Evolutionary conservation across 2,329 filamentous ascomycete species (phyloP).

Genomic region (Fusarium sp.): DNA sequence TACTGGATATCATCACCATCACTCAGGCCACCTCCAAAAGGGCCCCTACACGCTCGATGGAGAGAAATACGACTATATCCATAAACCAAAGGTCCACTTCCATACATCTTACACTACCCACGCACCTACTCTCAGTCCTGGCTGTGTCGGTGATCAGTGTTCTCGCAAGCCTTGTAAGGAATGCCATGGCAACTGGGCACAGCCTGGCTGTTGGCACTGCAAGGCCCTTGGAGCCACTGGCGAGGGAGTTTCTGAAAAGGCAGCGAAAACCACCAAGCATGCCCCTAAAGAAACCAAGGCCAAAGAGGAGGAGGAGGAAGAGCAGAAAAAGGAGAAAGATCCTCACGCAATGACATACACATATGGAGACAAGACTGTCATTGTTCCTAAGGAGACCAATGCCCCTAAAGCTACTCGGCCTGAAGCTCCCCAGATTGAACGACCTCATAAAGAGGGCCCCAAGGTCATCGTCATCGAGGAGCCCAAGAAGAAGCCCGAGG

Average conservation of each 20-base stretch:
- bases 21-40: background rate
- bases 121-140: constrained; percentile 24
- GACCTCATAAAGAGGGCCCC: background rate
- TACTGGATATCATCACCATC: constrained; percentile 3
- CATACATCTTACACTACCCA: constrained; percentile 14
- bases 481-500: background rate
- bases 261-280: constrained; percentile 7
- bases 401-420: constrained; percentile 1
- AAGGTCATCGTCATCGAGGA: background rate
- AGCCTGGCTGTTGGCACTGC: constrained; percentile 46
- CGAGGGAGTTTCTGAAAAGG: constrained; percentile 4
- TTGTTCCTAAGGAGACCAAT: constrained; percentile 19
- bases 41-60: background rate
- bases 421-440: background rate
- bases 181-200: constrained; percentile 41
- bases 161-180: constrained; percentile 41
- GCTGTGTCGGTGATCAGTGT: constrained; percentile 36
- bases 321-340: background rate
- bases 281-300: constrained; percentile 6
- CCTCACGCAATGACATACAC: constrained; percentile 21
- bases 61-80: constrained; percentile 25
- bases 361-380: constrained; percentile 11
- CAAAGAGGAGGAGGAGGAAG: background rate
- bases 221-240: constrained; percentile 35
- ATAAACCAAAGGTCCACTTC: constrained; percentile 20